A percentile compares a stretch with the other conserved stretches of the same genome.
These are phyloP conservation scores for Neolentinus lepideus DNA, from an alignment of 1,284 basidiomycete species.

Conservation along the genomic window DNA sequence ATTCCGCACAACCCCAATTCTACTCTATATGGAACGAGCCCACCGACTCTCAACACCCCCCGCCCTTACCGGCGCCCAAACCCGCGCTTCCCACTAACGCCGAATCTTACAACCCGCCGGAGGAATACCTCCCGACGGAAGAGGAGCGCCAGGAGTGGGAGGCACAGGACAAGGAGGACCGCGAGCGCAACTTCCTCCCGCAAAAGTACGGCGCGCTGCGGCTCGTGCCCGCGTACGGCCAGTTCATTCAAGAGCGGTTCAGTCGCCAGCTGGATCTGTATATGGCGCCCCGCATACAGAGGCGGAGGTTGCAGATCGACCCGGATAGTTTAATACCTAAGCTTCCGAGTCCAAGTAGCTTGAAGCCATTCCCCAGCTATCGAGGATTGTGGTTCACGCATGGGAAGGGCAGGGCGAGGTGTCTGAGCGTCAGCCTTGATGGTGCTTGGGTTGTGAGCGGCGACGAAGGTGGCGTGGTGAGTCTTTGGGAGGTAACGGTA, in stretches of 20 bases:
- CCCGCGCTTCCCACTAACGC: conserved; percentile 83
- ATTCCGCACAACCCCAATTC: conserved; percentile 68
- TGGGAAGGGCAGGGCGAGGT: conserved; percentile 66
- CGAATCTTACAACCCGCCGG: conserved; percentile 98
- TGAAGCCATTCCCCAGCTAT: conserved; percentile 93
- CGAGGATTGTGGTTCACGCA: conserved; percentile 72
- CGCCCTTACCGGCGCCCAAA: conserved; percentile 93
- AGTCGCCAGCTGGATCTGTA: conserved; percentile 95
- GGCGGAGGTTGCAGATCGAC: conserved; percentile 85
- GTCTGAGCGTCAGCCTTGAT: conserved; percentile 78
- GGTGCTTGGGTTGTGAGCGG: conserved; percentile 92
- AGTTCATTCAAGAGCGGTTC: conserved; percentile 93
- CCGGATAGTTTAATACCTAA: conserved; percentile 91
- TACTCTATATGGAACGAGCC: conserved; percentile 90
- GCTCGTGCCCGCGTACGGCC: conserved; percentile 86
- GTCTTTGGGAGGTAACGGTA: conserved; percentile 92
- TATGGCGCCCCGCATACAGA: conserved; percentile 89
- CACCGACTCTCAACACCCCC: conserved; percentile 47
- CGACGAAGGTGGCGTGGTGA: conserved; percentile 83
- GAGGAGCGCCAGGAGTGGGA: conserved; percentile 86
- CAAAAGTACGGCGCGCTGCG: conserved; percentile 84
- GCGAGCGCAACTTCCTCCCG: conserved; percentile 87
- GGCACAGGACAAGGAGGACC: conserved; percentile 82
- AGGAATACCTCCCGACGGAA: conserved; percentile 92
- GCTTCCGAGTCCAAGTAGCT: conserved; percentile 88